A percentile compares a stretch with the other conserved stretches of the same genome.
These are phyloP conservation scores for Penicillium herquei DNA, from an alignment of 495 filamentous ascomycete species.

Conservation along the genomic window DNA sequence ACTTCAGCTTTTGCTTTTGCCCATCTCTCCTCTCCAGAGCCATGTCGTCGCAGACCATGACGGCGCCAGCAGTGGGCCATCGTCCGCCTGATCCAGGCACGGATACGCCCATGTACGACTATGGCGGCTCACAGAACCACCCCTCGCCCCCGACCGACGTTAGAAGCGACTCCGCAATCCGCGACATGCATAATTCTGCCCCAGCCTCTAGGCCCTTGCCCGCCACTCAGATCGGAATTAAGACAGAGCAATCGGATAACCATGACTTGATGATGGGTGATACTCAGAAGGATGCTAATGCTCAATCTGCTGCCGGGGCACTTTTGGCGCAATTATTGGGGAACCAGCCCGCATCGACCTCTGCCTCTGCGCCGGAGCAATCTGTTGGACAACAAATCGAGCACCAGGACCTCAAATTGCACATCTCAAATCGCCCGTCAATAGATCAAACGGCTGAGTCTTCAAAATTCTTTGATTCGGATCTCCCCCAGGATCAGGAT, in stretches of 20 bases:
- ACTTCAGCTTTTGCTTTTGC: conserved; percentile 32
- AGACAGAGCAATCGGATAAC: conserved; percentile 29
- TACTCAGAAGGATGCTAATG: conserved; percentile 20
- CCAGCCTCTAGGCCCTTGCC: conserved; percentile 35
- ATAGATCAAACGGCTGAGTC: conserved; percentile 11
- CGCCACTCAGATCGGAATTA: conserved; percentile 34
- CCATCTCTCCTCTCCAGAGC: conserved; percentile 34
- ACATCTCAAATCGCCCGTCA: conserved; percentile 15
- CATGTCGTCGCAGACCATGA: conserved; percentile 60
- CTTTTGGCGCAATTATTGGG: conserved; percentile 46
- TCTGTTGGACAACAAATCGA: conserved; percentile 11
- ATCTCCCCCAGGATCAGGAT: conserved; percentile 10
- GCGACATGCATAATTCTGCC: conserved; percentile 47
- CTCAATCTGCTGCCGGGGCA: conserved; percentile 44
- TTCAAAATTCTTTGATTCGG: conserved; percentile 7
- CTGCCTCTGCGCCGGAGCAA: conserved; percentile 17
- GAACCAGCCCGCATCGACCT: conserved; percentile 29
- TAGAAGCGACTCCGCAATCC: conserved; percentile 48
- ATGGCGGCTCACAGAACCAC: conserved; percentile 35
- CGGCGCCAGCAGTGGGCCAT: conserved; percentile 53
- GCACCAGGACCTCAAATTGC: conserved; percentile 24
- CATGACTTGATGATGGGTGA: conserved; percentile 15
- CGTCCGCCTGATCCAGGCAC: conserved; percentile 48
- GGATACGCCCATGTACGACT: conserved; percentile 42
- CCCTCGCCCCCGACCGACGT: conserved; percentile 30